These are phyloP conservation scores for Ustilago nuda DNA, from an alignment of 1,284 basidiomycete species.

Conservation along the genomic window DNA sequence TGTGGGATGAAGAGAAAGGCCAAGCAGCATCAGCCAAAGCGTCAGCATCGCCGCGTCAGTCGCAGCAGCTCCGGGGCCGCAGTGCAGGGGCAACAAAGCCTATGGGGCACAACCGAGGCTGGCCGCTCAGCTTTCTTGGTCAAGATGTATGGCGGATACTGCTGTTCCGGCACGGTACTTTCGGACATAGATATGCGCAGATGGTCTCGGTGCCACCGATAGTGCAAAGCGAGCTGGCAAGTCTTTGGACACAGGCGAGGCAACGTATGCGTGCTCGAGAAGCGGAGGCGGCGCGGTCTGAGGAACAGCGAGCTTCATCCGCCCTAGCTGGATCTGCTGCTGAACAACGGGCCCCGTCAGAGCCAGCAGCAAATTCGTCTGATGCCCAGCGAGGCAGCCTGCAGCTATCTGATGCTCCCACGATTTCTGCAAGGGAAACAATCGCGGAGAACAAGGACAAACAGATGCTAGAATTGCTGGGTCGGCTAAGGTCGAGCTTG, in stretches of 20 bases:
- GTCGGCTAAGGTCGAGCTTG: constrained; percentile 27
- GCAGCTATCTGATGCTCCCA: neutral
- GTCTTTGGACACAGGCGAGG: constrained; percentile 34
- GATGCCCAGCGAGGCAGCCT: neutral
- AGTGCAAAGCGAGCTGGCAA: constrained; percentile 34
- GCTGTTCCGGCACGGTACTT: constrained; percentile 44
- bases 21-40: neutral
- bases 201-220: constrained; percentile 33
- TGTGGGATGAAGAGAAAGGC: constrained; percentile 30
- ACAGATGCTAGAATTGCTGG: constrained; percentile 27
- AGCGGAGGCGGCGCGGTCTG: neutral
- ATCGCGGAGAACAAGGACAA: constrained; percentile 10
- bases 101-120: constrained; percentile 32
- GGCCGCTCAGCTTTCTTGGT: constrained; percentile 46
- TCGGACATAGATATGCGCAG: constrained; percentile 37
- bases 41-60: constrained; percentile 8
- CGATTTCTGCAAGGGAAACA: neutral
- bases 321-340: neutral
- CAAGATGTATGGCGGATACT: constrained; percentile 41
- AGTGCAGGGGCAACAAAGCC: neutral
- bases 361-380: neutral
- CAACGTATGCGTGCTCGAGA: constrained; percentile 14
- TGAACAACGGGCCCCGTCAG: neutral
- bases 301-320: neutral
- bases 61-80: constrained; percentile 15